Evolutionary conservation across 2,329 filamentous ascomycete species (phyloP), one percentile per base, ranked within the genome.

Genomic region (Trichoderma koningii): DNA sequence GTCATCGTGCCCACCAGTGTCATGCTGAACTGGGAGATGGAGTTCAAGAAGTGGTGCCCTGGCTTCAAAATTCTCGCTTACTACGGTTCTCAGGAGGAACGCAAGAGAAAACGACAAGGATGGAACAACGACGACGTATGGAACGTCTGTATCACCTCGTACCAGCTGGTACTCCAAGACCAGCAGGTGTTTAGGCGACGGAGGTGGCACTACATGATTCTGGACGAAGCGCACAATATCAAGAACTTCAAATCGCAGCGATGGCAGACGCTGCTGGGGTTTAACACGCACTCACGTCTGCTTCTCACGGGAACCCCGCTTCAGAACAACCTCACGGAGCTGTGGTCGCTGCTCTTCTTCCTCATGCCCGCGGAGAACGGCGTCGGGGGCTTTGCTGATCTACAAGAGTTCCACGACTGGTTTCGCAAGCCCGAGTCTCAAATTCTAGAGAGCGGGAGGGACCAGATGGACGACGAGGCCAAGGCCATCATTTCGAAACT

Each of bases 21-120:
- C 55, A 97, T 99, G 84, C 86, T 99, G 69, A 99, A 99, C 74
- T 99, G 95, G 95, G 96, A 99, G 76, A 98, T 98, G 90, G 95
- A 99, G 77, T 99, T 99, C 83, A 98, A 98, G 74, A 99, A 99
- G 76, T 99, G 94, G 87, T 92, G 93, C 65, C 95, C 96, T 3
- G 94, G 95, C 0, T 99, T 99, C 82, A 98, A 97, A 75, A 96
- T 99, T 64, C 82, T 99, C 66, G 95, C 93, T 0, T 99, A 99
- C 79, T 99, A 98, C 74, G 95, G 96, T 50, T 92, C 89, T 48
- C 90, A 93, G 71, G 93, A 97, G 70, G 95, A 99, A 77, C 89
- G 95, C 52, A 93, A 92, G 75, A 84, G 89, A 69, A 98, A 98
- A 77, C 89, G 96, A 30, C 87, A 90, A 72, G 94, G 95, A 2